A percentile compares a stretch with the other conserved stretches of the same genome.
phyloP scores from a whole-genome alignment of 345 rosid species.

The Boechera divaricarpa region DNA sequence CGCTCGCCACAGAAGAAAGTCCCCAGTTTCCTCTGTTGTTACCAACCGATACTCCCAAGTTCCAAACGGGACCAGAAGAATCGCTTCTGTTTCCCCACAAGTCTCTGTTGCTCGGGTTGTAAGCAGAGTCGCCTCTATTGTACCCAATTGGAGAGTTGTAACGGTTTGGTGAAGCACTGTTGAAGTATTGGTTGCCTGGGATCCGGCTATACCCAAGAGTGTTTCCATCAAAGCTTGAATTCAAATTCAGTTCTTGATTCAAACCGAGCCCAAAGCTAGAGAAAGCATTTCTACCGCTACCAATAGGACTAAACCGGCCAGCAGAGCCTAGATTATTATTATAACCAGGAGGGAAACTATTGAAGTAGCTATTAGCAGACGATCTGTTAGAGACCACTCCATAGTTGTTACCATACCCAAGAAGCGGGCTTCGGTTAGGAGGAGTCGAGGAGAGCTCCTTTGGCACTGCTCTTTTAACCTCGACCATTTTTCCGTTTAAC shows the following conservation, averaged over 20 bases:
- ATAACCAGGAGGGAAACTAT: conserved; percentile 73
- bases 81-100: conserved; percentile 84
- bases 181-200: conserved; percentile 57
- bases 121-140: conserved; percentile 62
- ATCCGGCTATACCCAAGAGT: conserved; percentile 71
- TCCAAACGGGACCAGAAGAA: conserved; percentile 61
- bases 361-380: conserved; percentile 71
- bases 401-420: conserved; percentile 65
- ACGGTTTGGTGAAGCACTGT: conserved; percentile 65
- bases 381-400: conserved; percentile 49
- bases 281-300: conserved; percentile 64
- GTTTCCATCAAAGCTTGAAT: conserved; percentile 63
- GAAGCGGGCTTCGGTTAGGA: conserved; percentile 63
- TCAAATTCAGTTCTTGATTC: conserved; percentile 73
- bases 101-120: conserved; percentile 63
- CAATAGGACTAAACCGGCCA: conserved; percentile 81
- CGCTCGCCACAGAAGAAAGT: conserved; percentile 53
- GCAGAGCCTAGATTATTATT: conserved; percentile 66
- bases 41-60: conserved; percentile 67
- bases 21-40: conserved; percentile 78
- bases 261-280: conserved; percentile 69
- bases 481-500: conserved; percentile 96
- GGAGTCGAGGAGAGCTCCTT: conserved; percentile 79
- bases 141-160: conserved; percentile 74
- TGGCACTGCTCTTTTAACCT: conserved; percentile 98